Evolutionary conservation across 192 early-diverging fungal species (phyloP), one percentile per base, ranked within the genome.

Genomic region (Bifiguratus adelaidae): DNA sequence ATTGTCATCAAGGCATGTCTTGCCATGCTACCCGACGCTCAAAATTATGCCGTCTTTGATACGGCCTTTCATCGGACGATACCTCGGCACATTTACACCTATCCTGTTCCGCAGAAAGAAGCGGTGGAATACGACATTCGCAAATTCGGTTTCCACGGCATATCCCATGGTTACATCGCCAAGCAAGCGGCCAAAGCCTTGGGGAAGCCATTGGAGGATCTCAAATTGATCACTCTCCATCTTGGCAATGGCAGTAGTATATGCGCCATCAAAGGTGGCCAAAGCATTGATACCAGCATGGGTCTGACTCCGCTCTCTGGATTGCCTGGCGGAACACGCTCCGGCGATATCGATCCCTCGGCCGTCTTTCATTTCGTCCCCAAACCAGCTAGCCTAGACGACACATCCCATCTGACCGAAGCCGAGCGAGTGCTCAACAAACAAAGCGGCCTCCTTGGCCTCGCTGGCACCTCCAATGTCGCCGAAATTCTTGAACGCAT

Each of bases 371-470:
- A 69, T 21, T 43, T 69, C 47, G 25, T 52, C 7, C 20, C 42
- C n/a, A 22, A 40, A 6, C 42, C 44, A 12, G 50, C 52, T 21
- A 32, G 21, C 20, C 25, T 48, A 23, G 54, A 51, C 8, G 41
- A 51, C n/a, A 52, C 53, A 24, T 54, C 51, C 7, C 48, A 60
- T 27, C 47, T 69, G 21, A 57, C 67, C 0, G 44, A 56, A 34
- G 63, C 51, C 27, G 67, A 69, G 42, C 50, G 44, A 8, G 48
- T 69, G 9, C 45, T 69, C 12, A 69, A 69, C 40, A 49, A 62
- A 7, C 42, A 69, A 36, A 47, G 47, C 13, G 67, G 67, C 2
- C 43, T 69, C 23, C 13, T 38, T 19, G 67, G 64, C 4, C 29
- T 69, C 16, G 65, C 62, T 53, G 67, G 67, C 12, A 36, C 53